Base-by-base conservation (phyloP, 306 rosid genomes). In the Heteromeles arbutifolia region DNA sequence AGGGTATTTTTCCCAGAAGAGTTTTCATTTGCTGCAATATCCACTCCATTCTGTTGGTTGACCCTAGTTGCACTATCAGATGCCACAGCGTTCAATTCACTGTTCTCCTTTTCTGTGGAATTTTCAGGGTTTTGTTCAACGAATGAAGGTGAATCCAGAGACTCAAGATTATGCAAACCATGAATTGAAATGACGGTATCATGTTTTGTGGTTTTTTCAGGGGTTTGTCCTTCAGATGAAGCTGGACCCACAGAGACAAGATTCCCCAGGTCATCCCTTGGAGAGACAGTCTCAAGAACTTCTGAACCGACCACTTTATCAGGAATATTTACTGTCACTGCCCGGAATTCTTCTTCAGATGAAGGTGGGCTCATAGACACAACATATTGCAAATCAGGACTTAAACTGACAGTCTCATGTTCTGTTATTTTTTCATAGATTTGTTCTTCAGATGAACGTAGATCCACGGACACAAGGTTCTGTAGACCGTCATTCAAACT, bases 21-120 rank as follows among this genome's bases (percentile, higher is more conserved):
- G 74, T 75, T 77, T 44, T 77, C 66, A 73, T 62, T 48, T 78
- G 67, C 50, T 9, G 82, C 69, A 80, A 53, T 72, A 72, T 22
- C 70, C 57, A 57, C 54, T 77, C 65, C 80, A 62, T 82, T 88
- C 73, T 78, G 84, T 74, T 79, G 87, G 59, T 83, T 78, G 15
- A 78, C 58, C 70, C 56, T 58, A 75, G 77, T 73, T 79, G 15
- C 79, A 78, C 56, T 52, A 72, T 80, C 79, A 67, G 83, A 44
- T 56, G 76, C 69, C n/a, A 50, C 26, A 71, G 21, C 63, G 14
- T 65, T 65, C 72, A 72, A 64, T 76, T 64, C 82, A 75, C 69
- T 68, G 68, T 25, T 72, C 62, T 74, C 82, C 18, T 45, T 65
- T 66, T 74, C 78, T 50, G 71, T 64, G 28, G 69, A 78, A 71